Conservation (phyloP, 2,329 filamentous ascomycete genomes). For the Kalmusia sp. region DNA sequence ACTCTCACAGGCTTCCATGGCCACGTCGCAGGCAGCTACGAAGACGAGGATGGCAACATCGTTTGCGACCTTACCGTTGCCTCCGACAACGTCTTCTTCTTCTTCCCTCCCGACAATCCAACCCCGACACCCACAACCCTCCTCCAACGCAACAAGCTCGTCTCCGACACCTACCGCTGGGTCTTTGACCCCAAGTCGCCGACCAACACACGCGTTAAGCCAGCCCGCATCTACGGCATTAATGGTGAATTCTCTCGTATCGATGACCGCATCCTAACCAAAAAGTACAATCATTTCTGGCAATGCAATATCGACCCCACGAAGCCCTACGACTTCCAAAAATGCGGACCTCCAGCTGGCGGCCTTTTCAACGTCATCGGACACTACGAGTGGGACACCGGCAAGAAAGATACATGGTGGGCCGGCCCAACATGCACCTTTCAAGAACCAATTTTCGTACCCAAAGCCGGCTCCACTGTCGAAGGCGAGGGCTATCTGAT, state of each 20-base stretch:
- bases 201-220: constrained; percentile 35
- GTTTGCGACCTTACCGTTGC: constrained; percentile 17
- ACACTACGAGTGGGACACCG: constrained; percentile 40
- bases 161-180: constrained; percentile 49
- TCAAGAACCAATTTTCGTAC: constrained; percentile 63
- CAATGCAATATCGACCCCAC: constrained; percentile 47
- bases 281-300: constrained; percentile 50
- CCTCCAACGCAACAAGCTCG: constrained; percentile 51
- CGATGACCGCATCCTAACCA: constrained; percentile 53
- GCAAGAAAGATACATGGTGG: constrained; percentile 42
- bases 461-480: constrained; percentile 45
- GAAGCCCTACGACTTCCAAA: constrained; percentile 39
- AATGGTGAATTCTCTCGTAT: constrained; percentile 55
- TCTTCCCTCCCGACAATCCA: constrained; percentile 50
- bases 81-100: constrained; percentile 47
- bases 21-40: constrained; percentile 53
- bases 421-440: constrained; percentile 52
- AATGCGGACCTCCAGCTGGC: constrained; percentile 40
- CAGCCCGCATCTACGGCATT: constrained; percentile 43
- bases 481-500: constrained; percentile 61
- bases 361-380: constrained; percentile 44
- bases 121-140: constrained; percentile 41
- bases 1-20: constrained; percentile 45
- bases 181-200: constrained; percentile 45
- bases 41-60: constrained; percentile 46